phyloP scores from a whole-genome alignment of 2,329 filamentous ascomycete species.

The Ophiosphaerella herpotricha region DNA sequence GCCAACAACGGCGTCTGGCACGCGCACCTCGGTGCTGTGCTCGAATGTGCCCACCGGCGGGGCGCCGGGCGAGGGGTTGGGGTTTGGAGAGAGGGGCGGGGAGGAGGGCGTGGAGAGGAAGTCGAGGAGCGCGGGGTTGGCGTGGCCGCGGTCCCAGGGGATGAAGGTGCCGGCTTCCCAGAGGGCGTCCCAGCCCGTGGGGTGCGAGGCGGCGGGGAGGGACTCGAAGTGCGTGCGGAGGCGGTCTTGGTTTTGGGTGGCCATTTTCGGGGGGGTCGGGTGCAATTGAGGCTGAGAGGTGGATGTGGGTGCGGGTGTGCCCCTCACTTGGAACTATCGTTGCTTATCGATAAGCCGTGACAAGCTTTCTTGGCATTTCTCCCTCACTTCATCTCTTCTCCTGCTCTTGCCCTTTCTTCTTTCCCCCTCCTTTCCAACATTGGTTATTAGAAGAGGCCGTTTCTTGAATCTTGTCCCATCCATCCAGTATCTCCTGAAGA shows the following conservation, averaged over 20 bases:
- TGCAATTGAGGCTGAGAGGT: too few relatives aligned
- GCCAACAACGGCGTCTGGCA: background rate
- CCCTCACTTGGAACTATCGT: too few relatives aligned
- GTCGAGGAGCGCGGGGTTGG: conserved; percentile 65
- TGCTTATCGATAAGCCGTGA: too few relatives aligned
- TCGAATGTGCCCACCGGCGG: conserved; percentile 8
- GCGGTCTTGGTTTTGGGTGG: conserved; percentile 41
- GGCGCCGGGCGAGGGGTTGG: conserved; percentile 26
- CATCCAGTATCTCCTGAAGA: too few relatives aligned
- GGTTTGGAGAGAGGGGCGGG: conserved; percentile 13
- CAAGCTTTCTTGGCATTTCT: too few relatives aligned
- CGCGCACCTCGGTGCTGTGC: conserved; percentile 2
- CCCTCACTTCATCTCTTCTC: too few relatives aligned
- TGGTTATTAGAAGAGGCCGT: too few relatives aligned
- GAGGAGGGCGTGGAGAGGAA: conserved; percentile 44
- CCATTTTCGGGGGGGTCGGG: conserved; percentile 9
- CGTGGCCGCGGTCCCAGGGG: conserved; percentile 63
- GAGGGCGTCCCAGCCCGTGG: conserved; percentile 58
- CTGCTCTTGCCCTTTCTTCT: too few relatives aligned
- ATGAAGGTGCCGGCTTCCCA: conserved; percentile 59
- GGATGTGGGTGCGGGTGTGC: too few relatives aligned
- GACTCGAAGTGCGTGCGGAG: conserved; percentile 51
- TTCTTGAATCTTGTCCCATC: too few relatives aligned
- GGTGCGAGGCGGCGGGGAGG: conserved; percentile 48
- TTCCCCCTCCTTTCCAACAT: too few relatives aligned